These are phyloP conservation scores for Solanum aculeatissimum DNA, from an alignment of 305 asterid species.

Conservation along the genomic window DNA sequence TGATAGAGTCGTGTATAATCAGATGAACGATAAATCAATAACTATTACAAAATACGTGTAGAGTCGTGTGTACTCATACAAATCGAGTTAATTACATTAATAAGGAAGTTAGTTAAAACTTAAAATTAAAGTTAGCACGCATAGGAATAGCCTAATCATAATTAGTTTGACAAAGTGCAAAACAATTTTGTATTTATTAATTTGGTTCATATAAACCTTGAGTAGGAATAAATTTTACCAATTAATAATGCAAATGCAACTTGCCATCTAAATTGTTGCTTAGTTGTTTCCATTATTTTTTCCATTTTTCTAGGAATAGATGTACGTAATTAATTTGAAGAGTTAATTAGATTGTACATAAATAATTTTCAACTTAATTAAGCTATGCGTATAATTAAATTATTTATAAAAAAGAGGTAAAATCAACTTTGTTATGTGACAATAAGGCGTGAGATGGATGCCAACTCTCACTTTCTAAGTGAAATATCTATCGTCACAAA, in stretches of 20 bases:
- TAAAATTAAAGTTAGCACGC: not conserved
- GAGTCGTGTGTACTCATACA: not conserved
- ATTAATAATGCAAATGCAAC: not conserved
- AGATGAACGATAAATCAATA: not conserved
- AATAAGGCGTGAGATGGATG: not conserved
- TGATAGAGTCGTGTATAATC: not conserved
- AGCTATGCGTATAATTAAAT: not conserved
- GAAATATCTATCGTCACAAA: not conserved
- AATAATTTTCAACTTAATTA: not conserved
- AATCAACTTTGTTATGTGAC: not conserved
- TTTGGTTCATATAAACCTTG: not conserved
- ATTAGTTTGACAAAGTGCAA: not conserved
- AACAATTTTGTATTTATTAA: not conserved
- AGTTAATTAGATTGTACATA: not conserved
- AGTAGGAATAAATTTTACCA: not conserved
- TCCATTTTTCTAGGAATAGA: not conserved
- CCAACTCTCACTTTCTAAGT: not conserved
- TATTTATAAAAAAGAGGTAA: not conserved
- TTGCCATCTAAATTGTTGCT: not conserved
- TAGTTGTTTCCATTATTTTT: not conserved
- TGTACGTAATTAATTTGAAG: not conserved
- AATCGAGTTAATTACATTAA: not conserved
- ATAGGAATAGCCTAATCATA: not conserved
- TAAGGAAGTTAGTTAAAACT: too few species aligned
- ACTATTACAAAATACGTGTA: not conserved